phyloP scores from a whole-genome alignment of 1,284 basidiomycete genomes.

The Melampsora larici-populina region DNA sequence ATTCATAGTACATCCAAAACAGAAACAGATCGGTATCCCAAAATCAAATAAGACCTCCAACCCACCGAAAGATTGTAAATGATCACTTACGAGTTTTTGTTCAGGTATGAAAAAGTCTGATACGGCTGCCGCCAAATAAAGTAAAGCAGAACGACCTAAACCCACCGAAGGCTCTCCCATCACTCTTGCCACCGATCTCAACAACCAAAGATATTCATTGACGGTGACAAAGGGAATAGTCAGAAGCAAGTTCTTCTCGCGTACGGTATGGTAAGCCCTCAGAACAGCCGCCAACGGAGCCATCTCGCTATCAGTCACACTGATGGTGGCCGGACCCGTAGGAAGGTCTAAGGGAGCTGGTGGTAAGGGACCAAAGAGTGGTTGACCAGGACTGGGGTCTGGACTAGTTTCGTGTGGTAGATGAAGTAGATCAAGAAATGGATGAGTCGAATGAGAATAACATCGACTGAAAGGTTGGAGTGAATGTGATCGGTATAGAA shows the following conservation, averaged over 20 bases:
- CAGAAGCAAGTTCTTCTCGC: conserved; percentile 69
- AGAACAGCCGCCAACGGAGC: conserved; percentile 69
- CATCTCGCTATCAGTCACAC: conserved; percentile 66
- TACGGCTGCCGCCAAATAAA: conserved; percentile 95
- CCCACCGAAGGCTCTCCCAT: conserved; percentile 51
- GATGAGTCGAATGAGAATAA: conserved; percentile 95
- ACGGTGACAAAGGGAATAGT: conserved; percentile 89
- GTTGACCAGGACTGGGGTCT: conserved; percentile 3
- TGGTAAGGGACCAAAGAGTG: neutral
- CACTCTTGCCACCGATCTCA: conserved; percentile 69
- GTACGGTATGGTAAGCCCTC: conserved; percentile 74
- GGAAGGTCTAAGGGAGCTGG: neutral
- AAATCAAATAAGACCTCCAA: no score
- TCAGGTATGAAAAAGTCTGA: conserved; percentile 94
- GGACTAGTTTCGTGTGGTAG: conserved; percentile 1
- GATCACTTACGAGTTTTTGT: conserved; percentile 71
- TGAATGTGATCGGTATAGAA: conserved; percentile 95
- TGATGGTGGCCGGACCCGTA: conserved; percentile 56
- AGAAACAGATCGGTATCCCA: neutral
- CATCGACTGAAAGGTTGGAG: conserved; percentile 93
- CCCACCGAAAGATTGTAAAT: no score
- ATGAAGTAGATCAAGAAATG: conserved; percentile 86
- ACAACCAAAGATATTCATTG: conserved; percentile 91
- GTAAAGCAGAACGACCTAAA: conserved; percentile 73
- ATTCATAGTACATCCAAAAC: neutral